Percentiles rank a stretch among this genome's conserved stretches.
phyloP scores from a whole-genome alignment of 192 early-diverging fungal species.

The Podila clonocystis region DNA sequence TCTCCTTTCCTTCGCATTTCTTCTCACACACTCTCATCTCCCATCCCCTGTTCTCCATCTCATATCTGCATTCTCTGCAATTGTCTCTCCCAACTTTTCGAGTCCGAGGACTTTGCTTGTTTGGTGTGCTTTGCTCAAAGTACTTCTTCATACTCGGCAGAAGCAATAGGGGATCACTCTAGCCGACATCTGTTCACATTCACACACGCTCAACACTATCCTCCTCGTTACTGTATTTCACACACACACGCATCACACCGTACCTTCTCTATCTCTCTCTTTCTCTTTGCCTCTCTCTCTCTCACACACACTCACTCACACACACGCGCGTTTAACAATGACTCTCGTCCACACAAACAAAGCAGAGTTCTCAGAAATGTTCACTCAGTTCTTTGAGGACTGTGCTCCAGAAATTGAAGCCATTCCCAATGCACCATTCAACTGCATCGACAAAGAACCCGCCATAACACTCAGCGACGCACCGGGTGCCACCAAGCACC shows the following conservation, averaged over 20 bases:
- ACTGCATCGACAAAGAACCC: background rate
- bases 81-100: background rate
- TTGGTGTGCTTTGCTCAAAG: no score
- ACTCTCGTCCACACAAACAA: constrained; percentile 13
- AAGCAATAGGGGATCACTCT: no score
- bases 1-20: background rate
- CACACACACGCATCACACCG: background rate
- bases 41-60: background rate
- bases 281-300: background rate
- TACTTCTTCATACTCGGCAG: no score
- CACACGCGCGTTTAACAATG: constrained; percentile 4
- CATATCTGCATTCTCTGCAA: background rate
- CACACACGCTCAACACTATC: no score
- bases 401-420: constrained; percentile 10
- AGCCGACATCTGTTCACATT: no score
- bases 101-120: no score
- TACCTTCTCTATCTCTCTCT: background rate
- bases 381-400: constrained; percentile 21
- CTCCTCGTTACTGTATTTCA: no score
- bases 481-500: constrained; percentile 5
- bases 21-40: background rate
- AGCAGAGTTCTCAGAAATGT: constrained; percentile 20
- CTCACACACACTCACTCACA: no score
- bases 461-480: background rate
- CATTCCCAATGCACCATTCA: background rate